These are phyloP conservation scores for Berkeleyomyces basicola DNA, from an alignment of 2,329 filamentous ascomycete species.

Conservation along the genomic window DNA sequence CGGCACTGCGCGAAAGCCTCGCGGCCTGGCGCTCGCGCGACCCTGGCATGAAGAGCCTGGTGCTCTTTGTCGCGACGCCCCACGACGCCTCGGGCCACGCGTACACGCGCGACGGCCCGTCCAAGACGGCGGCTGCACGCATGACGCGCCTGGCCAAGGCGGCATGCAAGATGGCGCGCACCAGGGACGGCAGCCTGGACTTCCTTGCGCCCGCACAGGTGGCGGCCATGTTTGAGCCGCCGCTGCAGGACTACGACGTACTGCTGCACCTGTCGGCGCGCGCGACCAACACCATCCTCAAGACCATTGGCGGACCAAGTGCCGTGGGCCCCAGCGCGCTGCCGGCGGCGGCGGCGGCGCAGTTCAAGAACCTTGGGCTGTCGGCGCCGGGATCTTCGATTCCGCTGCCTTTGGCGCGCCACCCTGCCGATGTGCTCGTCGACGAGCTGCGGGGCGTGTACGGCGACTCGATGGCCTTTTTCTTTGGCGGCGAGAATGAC, in stretches of 20 bases:
- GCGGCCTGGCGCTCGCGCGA: constrained; percentile 78
- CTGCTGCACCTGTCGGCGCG: constrained; percentile 53
- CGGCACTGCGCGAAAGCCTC: constrained; percentile 52
- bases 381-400: constrained; percentile 7
- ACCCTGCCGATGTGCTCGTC: constrained; percentile 47
- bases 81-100: constrained; percentile 61
- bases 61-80: constrained; percentile 67
- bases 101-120: constrained; percentile 55
- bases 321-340: constrained; percentile 24
- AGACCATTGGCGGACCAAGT: constrained; percentile 21
- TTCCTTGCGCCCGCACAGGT: constrained; percentile 22
- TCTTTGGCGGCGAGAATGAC: constrained; percentile 47
- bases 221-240: constrained; percentile 49
- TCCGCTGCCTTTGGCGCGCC: constrained; percentile 39
- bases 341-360: constrained; percentile 15
- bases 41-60: constrained; percentile 68
- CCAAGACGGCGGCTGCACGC: constrained; percentile 67
- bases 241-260: constrained; percentile 68
- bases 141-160: constrained; percentile 70
- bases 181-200: constrained; percentile 36
- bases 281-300: constrained; percentile 27
- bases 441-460: constrained; percentile 52
- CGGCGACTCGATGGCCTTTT: constrained; percentile 58
- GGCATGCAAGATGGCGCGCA: constrained; percentile 45
- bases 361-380: constrained; percentile 52